These are phyloP conservation scores for Dryas alaskensis DNA, from an alignment of 306 rosid genomes.

Conservation along the genomic window DNA sequence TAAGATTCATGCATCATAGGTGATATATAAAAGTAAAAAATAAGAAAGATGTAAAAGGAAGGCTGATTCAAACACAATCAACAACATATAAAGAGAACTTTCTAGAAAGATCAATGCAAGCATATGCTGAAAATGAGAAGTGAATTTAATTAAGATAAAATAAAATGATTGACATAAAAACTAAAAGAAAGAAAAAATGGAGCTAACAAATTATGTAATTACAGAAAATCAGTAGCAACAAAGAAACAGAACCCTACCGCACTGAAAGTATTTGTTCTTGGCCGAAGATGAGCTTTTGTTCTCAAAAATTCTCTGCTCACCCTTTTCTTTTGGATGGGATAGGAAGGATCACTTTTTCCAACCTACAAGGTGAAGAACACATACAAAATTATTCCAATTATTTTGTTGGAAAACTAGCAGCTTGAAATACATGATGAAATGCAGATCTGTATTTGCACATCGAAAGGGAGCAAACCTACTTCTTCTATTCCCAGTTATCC, in stretches of 20 bases:
- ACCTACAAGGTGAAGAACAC: conserved; percentile 43
- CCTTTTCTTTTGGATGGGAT: conserved; percentile 92
- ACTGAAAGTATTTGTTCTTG: conserved; percentile 94
- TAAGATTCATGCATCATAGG: not conserved
- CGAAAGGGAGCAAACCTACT: not conserved
- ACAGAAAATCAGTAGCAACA: not conserved
- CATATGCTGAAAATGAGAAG: not conserved
- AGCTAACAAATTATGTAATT: not conserved
- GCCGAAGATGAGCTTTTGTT: conserved; percentile 93
- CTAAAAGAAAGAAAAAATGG: not conserved
- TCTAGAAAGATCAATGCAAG: not conserved
- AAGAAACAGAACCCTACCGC: conserved; percentile 62
- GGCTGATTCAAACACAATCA: not conserved
- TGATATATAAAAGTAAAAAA: not conserved
- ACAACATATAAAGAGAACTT: not conserved
- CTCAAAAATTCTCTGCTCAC: conserved; percentile 88
- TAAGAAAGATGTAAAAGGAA: not conserved
- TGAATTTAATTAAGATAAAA: not conserved
- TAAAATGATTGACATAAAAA: not conserved
- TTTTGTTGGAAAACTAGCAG: conserved; percentile 8
- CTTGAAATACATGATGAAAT: not conserved
- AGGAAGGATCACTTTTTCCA: conserved; percentile 89
- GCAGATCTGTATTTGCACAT: not conserved
- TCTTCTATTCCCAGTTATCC: not conserved
- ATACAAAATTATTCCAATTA: not conserved